Evolutionary conservation across 2,329 filamentous ascomycete species (phyloP), one percentile per base, ranked within the genome.

Genomic region (Aureobasidium leucospermi): DNA sequence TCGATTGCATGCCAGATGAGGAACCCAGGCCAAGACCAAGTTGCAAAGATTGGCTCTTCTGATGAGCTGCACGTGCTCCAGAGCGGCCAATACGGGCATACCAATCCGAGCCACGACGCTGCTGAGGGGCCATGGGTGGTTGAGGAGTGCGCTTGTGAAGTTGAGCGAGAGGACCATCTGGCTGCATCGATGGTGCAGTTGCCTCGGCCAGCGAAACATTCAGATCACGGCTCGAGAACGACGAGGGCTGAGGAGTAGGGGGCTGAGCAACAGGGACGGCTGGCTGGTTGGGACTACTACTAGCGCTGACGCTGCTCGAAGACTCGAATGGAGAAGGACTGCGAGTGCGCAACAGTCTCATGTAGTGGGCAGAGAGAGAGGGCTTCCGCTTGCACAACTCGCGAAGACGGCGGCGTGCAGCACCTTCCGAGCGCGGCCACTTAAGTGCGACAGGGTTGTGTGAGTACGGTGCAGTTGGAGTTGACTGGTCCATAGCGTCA

Each of bases 351-450:
- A 86, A 74, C 65, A 86, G 75, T 61, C 84, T 79, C 67, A 85
- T 82, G 67, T 86, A 86, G 66, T 86, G 83, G 19, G 83, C 82
- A 38, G 83, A 80, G 52, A 86, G 79, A 6, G 78, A 81, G 60
- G 84, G 82, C 66, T 84, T 84, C 63, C 79, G 76, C 68, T 81
- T 84, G 69, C 83, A 85, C 15, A 87, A 71, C 51, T 81, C 74
- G 63, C 85, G 81, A 28, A 87, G 71, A 62, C 83, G 75, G 63
- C 78, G 77, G 58, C 84, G 76, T 16, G 82, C 85, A 28, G 81
- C 80, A 51, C 81, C 76, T 66, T 85, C 81, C 1, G 79, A 81
- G 53, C 76, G 77, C 39, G 84, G 83, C 79, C 82, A 86, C 39
- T 74, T 81, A 49, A 38, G 46, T 23, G 43, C 76, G 68, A 59